Evolutionary conservation across 1,284 basidiomycete species (phyloP).

Genomic region (Puccinia polysora): DNA sequence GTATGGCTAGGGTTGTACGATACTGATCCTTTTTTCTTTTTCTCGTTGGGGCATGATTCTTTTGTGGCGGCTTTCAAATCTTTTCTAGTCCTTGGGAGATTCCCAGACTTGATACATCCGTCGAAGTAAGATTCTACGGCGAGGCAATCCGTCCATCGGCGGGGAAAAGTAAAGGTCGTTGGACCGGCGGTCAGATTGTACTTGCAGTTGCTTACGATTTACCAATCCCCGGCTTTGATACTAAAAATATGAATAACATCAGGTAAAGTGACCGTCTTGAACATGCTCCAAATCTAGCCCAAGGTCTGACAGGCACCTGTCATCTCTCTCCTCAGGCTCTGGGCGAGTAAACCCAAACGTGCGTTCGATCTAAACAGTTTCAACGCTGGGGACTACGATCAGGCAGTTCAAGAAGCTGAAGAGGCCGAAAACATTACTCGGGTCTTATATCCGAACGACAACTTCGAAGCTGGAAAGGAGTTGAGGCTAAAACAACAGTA

Average conservation of each 20-base stretch:
- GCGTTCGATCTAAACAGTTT: conserved; percentile 46
- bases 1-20: no score
- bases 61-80: no score
- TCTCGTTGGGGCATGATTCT: no score
- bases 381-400: conserved; percentile 79
- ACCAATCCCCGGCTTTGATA: conserved; percentile 40
- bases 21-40: conserved; percentile 64
- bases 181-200: conserved; percentile 86
- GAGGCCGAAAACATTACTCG: conserved; percentile 84
- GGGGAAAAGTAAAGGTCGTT: conserved; percentile 62
- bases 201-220: conserved; percentile 83
- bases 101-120: conserved; percentile 74
- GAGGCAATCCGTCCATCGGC: conserved; percentile 66
- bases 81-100: conserved; percentile 69
- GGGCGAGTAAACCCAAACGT: conserved; percentile 46
- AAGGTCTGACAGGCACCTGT: no score
- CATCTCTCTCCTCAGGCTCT: conserved; percentile 56
- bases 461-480: conserved; percentile 68
- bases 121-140: conserved; percentile 73
- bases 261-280: no score
- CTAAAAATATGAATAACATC: conserved; percentile 56
- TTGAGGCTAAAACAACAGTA: conserved; percentile 90
- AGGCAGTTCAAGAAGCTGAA: conserved; percentile 75
- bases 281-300: no score
- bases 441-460: conserved; percentile 55